Evolutionary conservation across 352 stramenopile species (phyloP), one percentile per base, ranked within the genome.

Genomic region (Phytophthora multivora): DNA sequence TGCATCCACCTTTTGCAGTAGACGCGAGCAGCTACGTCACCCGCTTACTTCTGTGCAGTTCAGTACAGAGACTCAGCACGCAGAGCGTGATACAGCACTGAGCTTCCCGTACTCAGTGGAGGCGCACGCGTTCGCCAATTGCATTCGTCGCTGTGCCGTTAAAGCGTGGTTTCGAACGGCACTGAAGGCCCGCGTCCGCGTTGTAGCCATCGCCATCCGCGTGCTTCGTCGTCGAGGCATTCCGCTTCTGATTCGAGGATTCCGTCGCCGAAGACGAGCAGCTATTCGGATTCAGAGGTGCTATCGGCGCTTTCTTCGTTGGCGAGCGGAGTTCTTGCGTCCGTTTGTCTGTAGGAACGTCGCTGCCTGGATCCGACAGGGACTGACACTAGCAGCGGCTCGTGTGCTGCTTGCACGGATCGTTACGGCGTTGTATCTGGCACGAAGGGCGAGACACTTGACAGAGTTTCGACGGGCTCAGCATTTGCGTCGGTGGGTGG

Each of bases 1-100:
- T 59, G 76, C 79, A 7, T 73, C 73, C 4, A 64, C 58, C 4
- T 88, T 85, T 46, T 79, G 76, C 36, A 58, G 54, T 46, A 73
- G 76, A 21, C 59, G 45, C 0, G 74, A 86, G 25, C 79, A 80
- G 28, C 63, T 85, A 8, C n/a, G 43, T 4, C 73, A 88, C 28
- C 56, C 52, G 12, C 53, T 80, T 28, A 70, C 35, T 16, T 68
- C 69, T 6, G 47, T 41, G 28, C 54, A 66, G 39, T 84, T 77
- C n/a, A 33, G 8, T 33, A 33, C 28, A 33, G 28, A 33, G 28
- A 12, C 28, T 33, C 1, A 4, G 8, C 12, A 4, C 9, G 8
- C 28, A 33, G 28, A 11, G 10, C 8, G 8, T 33, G 11, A 33
- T 33, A 4, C 10, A 8, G 11, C 12, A 2, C 45, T 55, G 19